Evolutionary conservation across 2,329 filamentous ascomycete genomes (phyloP).

Genomic region (Whalleya microplaca): DNA sequence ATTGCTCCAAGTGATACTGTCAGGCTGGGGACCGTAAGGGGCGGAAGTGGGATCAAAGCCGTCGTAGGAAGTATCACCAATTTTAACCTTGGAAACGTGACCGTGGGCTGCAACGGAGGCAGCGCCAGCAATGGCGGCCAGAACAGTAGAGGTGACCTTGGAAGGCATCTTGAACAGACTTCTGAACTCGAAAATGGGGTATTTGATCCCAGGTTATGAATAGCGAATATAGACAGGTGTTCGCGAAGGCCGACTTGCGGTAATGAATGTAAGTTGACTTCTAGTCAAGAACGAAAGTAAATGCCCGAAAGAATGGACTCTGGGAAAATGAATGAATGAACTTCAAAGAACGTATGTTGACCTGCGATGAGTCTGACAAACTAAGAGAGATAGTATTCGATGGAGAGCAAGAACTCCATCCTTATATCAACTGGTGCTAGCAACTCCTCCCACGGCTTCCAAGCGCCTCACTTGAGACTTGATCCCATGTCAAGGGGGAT

Average conservation of each 20-base stretch:
- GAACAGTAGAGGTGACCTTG: conserved; percentile 7
- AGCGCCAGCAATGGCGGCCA: conserved; percentile 24
- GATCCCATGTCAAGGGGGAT: conserved; percentile 4
- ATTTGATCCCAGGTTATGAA: not conserved
- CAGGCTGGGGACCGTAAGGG: conserved; percentile 22
- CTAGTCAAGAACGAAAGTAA: conserved; percentile 14
- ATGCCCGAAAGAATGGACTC: conserved; percentile 2
- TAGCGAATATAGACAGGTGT: not conserved
- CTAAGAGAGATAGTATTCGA: not conserved
- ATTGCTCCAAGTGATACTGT: conserved; percentile 38
- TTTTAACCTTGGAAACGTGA: conserved; percentile 33
- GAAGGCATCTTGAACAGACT: conserved; percentile 9
- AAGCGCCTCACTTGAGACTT: conserved; percentile 4
- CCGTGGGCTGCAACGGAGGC: conserved; percentile 37
- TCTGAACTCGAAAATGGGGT: not conserved
- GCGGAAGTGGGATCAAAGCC: conserved; percentile 22
- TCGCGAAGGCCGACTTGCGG: conserved; percentile 8
- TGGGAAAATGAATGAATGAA: not conserved
- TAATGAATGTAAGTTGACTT: conserved; percentile 17
- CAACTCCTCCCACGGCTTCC: not conserved
- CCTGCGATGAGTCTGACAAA: conserved; percentile 2
- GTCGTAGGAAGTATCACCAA: conserved; percentile 23
- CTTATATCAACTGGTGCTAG: not conserved
- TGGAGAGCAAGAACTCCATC: not conserved
- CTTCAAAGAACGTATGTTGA: not conserved